Base-by-base conservation (phyloP, 2,329 filamentous ascomycete genomes). In the Coniochaeta sp. region DNA sequence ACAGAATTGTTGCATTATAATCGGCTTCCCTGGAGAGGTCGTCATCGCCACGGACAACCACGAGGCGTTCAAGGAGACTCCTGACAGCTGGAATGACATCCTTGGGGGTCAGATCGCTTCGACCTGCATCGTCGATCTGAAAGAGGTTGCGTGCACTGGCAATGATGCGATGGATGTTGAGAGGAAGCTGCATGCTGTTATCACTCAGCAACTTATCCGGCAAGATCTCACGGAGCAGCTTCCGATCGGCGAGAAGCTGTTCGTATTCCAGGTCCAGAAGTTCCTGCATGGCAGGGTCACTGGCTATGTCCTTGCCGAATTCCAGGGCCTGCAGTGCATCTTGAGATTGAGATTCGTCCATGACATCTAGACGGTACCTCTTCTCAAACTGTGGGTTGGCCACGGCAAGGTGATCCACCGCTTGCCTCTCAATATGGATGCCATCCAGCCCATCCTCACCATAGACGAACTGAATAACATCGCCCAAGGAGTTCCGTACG, bases 361-460 rank as follows among this genome's bases (percentile, higher is more conserved):
- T 93, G 50, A 96, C 85, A 75, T 99, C 93, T 60, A 99, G 81
- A 58, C 88, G 88, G 79, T 90, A 99, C 58, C 89, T 88, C 64
- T 88, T 82, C 67, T 90, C 87, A 68, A 99, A 96, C 17, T 40
- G 38, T n/a, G 52, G 88, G 85, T 52, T 81, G 79, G 67, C 91
- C 82, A n/a, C 1, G 91, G 91, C 73, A 91, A 98, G 89, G 70
- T 90, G 88, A 68, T 96, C 91, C 64, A 99, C 85, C 59, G 85
- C 85, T 74, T 99, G 96, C 69, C 92, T 91, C 78, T 99, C 95
- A 61, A 99, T 98, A 73, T 89, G 86, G 65, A 90, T 89, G 70
- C 90, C 96, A 73, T 99, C 96, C 8, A 98, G 83, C 70, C 95
- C 96, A 74, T 99, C 96, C 73, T 99, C 95, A 70, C 95, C 95